Evolutionary conservation across 2,329 filamentous ascomycete genomes (phyloP), one percentile per base, ranked within the genome.

Genomic region (Clarireedia hainanense): DNA sequence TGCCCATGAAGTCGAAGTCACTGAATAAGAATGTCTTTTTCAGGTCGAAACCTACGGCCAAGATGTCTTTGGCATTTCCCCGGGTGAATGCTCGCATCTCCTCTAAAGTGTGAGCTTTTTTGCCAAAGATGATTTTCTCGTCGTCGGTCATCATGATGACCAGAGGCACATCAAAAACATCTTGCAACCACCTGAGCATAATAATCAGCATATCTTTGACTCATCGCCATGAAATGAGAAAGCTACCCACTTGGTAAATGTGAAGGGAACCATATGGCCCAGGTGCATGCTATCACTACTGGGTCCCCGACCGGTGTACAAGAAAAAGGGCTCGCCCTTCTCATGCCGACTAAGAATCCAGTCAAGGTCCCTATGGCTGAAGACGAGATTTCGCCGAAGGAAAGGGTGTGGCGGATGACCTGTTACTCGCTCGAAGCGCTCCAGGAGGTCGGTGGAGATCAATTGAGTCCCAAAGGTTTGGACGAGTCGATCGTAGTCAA

Each of bases 81-180:
- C 72, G 69, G 9, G 79, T 75, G 61, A 74, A 83, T 40, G 57
- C 63, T 68, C 86, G 80, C 37, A 88, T 85, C 59, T 91, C 86
- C 62, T 87, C 83, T 0, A 20, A 55, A 89, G 80, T 2, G 81
- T 86, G 40, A 82, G 74, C 69, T 83, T 85, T 63, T 88, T 82
- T 10, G 80, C 20, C 81, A 72, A 91, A 90, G 27, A 86, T 70
- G 60, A 80, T 83, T 66, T 84, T 84, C 62, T 84, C 80, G 59
- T 84, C 87, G 68, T 95, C 89, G 14, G 90, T 96, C 77, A 96
- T 79, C 90, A 95, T 95, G 72, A 96, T 94, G 61, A 96, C 85
- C 58, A 97, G 78, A 6, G 94, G 92, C 30, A 94, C 91, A 68
- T 97, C 90, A 66, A 99, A 95, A 4, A 95, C 89, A 69, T 97